Conservation (phyloP, 257 asterid genomes). For the Solanum sitiens region DNA sequence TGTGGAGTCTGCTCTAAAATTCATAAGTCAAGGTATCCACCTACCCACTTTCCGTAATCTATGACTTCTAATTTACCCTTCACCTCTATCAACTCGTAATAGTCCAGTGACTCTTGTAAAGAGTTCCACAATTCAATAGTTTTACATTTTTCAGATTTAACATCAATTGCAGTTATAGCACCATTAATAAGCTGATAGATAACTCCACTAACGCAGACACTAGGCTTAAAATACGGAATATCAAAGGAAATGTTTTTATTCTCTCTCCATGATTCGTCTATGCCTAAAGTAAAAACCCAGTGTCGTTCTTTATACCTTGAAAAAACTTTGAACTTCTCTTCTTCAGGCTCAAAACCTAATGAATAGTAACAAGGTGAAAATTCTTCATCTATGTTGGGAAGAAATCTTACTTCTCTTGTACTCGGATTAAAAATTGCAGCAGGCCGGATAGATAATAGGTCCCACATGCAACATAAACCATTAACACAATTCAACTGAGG, state of each 20-base stretch:
- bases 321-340: background rate
- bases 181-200: background rate
- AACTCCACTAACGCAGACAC: background rate
- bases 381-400: background rate
- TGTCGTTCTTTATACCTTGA: too few species aligned
- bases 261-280: too few species aligned
- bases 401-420: background rate
- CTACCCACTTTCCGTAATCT: too few species aligned
- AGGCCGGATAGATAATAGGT: background rate
- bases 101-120: background rate
- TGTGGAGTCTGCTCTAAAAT: too few species aligned
- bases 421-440: background rate
- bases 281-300: too few species aligned
- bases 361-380: background rate
- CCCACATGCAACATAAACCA: background rate
- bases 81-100: too few species aligned
- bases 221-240: background rate
- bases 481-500: background rate
- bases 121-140: background rate
- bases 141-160: background rate
- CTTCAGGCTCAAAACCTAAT: background rate
- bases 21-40: too few species aligned
- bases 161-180: background rate
- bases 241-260: too few species aligned
- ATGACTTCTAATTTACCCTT: too few species aligned